A percentile compares a stretch with the other conserved stretches of the same genome.
Conservation (phyloP, 495 filamentous ascomycete genomes). For the Aspergillus biplanus region DNA sequence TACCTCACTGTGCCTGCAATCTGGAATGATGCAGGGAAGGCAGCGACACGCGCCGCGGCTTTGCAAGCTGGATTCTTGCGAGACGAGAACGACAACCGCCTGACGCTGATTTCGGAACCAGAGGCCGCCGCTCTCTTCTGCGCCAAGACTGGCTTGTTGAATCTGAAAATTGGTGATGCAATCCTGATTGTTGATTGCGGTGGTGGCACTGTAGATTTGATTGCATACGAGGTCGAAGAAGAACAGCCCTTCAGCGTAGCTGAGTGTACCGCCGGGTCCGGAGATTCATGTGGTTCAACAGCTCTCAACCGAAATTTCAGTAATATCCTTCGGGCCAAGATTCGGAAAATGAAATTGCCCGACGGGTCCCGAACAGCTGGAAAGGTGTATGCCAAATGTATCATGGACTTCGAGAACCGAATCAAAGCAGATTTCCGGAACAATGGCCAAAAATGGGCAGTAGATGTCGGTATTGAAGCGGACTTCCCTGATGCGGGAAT, state of each 20-base stretch:
- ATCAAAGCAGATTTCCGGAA: conserved; percentile 85
- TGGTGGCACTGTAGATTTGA: conserved; percentile 80
- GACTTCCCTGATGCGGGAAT: conserved; percentile 81
- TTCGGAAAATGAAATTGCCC: conserved; percentile 81
- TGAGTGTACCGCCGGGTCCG: conserved; percentile 77
- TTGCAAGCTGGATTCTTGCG: conserved; percentile 78
- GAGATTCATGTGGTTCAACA: conserved; percentile 78
- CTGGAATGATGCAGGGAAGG: conserved; percentile 83
- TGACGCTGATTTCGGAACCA: conserved; percentile 76
- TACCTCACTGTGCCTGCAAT: conserved; percentile 79
- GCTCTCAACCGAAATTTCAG: conserved; percentile 82
- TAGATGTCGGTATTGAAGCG: conserved; percentile 79
- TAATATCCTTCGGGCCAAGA: conserved; percentile 79
- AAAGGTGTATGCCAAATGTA: conserved; percentile 81
- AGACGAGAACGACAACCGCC: conserved; percentile 75
- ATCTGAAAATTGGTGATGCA: conserved; percentile 75
- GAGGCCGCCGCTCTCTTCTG: conserved; percentile 81
- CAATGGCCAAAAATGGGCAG: conserved; percentile 81
- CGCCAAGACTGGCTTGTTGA: conserved; percentile 74
- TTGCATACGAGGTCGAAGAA: conserved; percentile 81
- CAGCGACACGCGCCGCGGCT: conserved; percentile 73
- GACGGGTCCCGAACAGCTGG: conserved; percentile 76
- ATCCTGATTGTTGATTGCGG: conserved; percentile 81
- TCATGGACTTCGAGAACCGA: conserved; percentile 84
- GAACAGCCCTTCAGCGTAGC: conserved; percentile 76